Evolutionary conservation across 345 rosid species (phyloP).

Genomic region (Eutrema yunnanense): DNA sequence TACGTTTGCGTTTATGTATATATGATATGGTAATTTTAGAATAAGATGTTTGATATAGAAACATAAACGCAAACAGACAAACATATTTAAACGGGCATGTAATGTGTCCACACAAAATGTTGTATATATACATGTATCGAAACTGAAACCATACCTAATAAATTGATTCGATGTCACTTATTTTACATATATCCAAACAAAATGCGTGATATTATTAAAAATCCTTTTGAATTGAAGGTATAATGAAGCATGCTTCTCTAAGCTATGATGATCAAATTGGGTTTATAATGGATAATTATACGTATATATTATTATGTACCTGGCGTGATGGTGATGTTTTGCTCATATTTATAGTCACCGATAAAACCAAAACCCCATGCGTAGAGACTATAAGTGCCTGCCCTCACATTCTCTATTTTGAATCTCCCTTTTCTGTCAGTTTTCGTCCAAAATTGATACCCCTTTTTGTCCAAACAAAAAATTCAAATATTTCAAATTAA

Average conservation of each 20-base stretch:
- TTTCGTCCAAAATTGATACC: slow-evolving; percentile 83
- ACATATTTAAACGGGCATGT: background rate
- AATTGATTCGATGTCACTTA: background rate
- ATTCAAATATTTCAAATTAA: background rate
- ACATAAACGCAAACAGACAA: background rate
- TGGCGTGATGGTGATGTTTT: slow-evolving; percentile 40
- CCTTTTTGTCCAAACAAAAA: slow-evolving; percentile 33
- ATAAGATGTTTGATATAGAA: background rate
- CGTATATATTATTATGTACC: slow-evolving; percentile 34
- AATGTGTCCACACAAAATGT: background rate
- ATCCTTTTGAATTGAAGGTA: background rate
- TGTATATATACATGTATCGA: background rate
- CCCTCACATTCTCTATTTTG: slow-evolving; percentile 50
- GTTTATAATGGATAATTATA: background rate
- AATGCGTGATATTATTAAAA: background rate
- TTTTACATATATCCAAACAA: background rate
- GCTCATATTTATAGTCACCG: slow-evolving; percentile 52
- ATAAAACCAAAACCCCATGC: slow-evolving; percentile 70
- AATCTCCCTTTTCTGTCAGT: slow-evolving; percentile 54
- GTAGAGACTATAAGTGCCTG: slow-evolving; percentile 57
- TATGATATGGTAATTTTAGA: background rate
- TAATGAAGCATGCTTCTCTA: background rate
- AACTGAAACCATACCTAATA: background rate
- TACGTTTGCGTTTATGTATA: background rate
- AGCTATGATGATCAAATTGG: background rate